Base-by-base conservation (phyloP, 331 rosid genomes). In the Pyracantha coccinea region DNA sequence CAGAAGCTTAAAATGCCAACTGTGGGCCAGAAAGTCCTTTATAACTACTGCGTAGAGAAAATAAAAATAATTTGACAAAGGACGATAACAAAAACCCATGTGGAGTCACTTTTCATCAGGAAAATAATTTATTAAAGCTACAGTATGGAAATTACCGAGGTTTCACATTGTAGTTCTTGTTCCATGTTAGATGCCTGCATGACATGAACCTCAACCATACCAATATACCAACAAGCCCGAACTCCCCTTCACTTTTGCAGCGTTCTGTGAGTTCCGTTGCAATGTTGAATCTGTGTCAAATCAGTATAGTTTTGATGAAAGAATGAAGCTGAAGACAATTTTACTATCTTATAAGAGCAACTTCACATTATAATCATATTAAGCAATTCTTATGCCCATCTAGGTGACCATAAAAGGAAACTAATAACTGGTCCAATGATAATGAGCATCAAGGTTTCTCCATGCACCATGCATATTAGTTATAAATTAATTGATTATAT, bases 191-290 rank as follows among this genome's bases (percentile, higher is more conserved):
- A 70, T 83, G 86, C 75, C 81, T 75, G 55, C 78, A 72, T 27
- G 83, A 77, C 83, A 83, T 78, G 75, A 83, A 83, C 47, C 83
- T 83, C 45, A 83, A 65, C 86, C 86, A 83, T 27, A 83, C 86
- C 20, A 78, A 59, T 57, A 83, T 75, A 66, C 86, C 78, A 33
- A 75, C 72, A 28, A 83, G 72, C 50, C 78, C 86, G 16, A 71
- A 59, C 63, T 61, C 68, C 19, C 80, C 83, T 66, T 75, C 83
- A 71, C 23, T 29, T 83, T 79, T 83, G 61, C 68, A 75, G 23
- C 20, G 69, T 54, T 78, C 81, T 19, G 69, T 75, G 69, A 83
- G 71, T 54, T 79, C 83, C 7, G 73, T 59, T 31, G 86, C 83
- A 75, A 83, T 83, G 21, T 78, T 83, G 68, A 78, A 78, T 66